Evolutionary conservation across 1,284 basidiomycete genomes (phyloP).

Genomic region (Coriolopsis trogii): DNA sequence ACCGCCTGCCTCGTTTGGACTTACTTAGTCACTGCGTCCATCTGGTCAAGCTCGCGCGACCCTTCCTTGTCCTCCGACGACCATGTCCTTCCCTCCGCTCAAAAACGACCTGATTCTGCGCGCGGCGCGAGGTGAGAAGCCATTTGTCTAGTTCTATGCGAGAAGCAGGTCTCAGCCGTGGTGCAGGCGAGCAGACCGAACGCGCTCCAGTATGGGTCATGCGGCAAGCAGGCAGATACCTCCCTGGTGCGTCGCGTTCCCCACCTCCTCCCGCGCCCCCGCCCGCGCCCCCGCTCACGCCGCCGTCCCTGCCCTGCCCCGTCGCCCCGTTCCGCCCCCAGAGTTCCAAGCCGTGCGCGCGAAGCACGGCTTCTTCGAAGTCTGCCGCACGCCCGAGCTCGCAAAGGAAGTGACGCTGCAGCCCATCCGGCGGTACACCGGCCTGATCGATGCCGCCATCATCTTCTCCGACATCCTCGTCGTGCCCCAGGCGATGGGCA

Average conservation of each 20-base stretch:
- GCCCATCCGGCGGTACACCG: conserved; percentile 85
- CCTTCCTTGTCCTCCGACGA: not conserved
- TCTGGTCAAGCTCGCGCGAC: not conserved
- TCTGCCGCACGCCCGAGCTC: conserved; percentile 87
- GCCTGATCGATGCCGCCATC: conserved; percentile 89
- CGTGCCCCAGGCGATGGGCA: conserved; percentile 93
- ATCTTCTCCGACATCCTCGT: conserved; percentile 98
- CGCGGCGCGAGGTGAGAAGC: conserved; percentile 73
- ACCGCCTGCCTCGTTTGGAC: not conserved
- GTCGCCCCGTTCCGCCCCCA: too few relatives aligned
- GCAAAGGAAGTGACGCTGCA: conserved; percentile 90
- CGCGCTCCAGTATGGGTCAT: conserved; percentile 99
- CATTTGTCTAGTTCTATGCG: not conserved
- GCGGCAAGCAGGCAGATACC: conserved; percentile 96
- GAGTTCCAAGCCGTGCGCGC: conserved; percentile 87
- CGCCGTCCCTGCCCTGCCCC: not conserved
- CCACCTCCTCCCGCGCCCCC: not conserved
- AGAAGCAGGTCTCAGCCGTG: conserved; percentile 5
- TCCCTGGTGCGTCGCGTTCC: conserved; percentile 72
- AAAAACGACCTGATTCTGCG: conserved; percentile 91
- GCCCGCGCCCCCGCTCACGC: not conserved
- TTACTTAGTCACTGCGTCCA: not conserved
- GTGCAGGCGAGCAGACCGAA: conserved; percentile 80
- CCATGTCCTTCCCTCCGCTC: conserved; percentile 65
- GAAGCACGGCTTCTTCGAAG: conserved; percentile 89